Base-by-base conservation (phyloP, 208 protist genomes). In the Acanthamoeba triangularis region DNA sequence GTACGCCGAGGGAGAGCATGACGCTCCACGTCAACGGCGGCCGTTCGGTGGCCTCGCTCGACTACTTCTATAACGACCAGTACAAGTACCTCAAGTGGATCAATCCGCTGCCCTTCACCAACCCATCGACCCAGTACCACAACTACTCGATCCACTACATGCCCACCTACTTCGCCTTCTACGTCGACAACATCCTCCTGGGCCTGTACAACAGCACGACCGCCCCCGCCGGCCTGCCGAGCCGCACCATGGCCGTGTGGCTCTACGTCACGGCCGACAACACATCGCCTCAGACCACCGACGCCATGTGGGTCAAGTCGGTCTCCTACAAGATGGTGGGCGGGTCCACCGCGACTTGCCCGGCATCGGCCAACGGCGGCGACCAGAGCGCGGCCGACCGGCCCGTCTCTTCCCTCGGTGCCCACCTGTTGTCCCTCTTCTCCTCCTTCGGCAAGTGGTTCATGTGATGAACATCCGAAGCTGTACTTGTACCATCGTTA, bases 131-230 rank as follows among this genome's bases (percentile, higher is more conserved):
- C 10, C 28, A 8, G 16, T 78, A 37, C 69, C 69, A 78, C 69
- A 78, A 41, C 37, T 78, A 78, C 69, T 16, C 30, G 2, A 78
- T 78, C 37, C 33, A 47, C 69, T 78, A 78, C 37, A 78, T 78
- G 69, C 69, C 69, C 33, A 47, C 69, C 33, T 78, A 78, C 69
- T 78, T 78, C 37, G 69, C 69, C 69, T 78, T 47, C 30, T 78
- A 47, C 37, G 69, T n/a, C 30, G 69, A 78, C 16, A 7, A 7
- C 16, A 25, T 41, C 28, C 69, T 78, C 13, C 37, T 78, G 69
- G 69, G 69, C 69, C 35, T 1, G 28, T 78, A 78, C 69, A 78
- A 78, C 69, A 78, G 69, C 69, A 41, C 69, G 10, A 33, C 30
- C 11, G 69, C 30, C 8, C 0, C 69, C 25, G 7, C 8, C 13